phyloP scores from a whole-genome alignment of 2,329 filamentous ascomycete genomes.

The Diaporthe batatas region DNA sequence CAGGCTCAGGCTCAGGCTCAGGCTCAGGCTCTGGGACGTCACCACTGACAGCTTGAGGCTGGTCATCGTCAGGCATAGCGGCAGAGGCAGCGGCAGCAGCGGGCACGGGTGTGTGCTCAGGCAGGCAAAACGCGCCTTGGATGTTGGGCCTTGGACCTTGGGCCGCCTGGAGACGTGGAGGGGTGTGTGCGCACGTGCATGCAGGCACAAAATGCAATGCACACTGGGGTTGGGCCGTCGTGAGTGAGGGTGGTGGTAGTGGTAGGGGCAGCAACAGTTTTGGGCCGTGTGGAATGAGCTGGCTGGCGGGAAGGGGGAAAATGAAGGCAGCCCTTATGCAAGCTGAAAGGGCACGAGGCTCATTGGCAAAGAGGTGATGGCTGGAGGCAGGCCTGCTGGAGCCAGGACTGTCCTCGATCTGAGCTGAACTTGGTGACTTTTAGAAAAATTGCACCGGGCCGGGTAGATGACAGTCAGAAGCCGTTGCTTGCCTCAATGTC shows the following conservation, averaged over 20 bases:
- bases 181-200: conserved; percentile 14
- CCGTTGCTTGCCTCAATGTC: neutral
- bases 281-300: conserved; percentile 26
- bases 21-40: conserved; percentile 40
- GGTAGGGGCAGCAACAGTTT: neutral
- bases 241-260: conserved; percentile 3
- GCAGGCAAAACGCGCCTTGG: conserved; percentile 7
- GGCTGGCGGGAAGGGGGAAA: neutral
- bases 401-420: too few relatives aligned
- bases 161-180: neutral
- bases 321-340: conserved; percentile 51
- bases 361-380: conserved; percentile 16
- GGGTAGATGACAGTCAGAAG: conserved; percentile 5
- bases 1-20: conserved; percentile 41
- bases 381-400: too few relatives aligned
- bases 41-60: conserved; percentile 18
- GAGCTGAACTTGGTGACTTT: conserved; percentile 7
- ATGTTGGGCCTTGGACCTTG: neutral
- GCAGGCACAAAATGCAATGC: conserved; percentile 13
- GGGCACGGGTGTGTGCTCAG: neutral
- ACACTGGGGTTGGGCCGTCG: neutral
- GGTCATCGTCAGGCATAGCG: conserved; percentile 46
- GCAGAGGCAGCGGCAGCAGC: neutral
- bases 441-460: neutral
- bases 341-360: conserved; percentile 5